Base-by-base conservation (phyloP, 805 yeast species). In the Sugiyamaella mastotermitis region DNA sequence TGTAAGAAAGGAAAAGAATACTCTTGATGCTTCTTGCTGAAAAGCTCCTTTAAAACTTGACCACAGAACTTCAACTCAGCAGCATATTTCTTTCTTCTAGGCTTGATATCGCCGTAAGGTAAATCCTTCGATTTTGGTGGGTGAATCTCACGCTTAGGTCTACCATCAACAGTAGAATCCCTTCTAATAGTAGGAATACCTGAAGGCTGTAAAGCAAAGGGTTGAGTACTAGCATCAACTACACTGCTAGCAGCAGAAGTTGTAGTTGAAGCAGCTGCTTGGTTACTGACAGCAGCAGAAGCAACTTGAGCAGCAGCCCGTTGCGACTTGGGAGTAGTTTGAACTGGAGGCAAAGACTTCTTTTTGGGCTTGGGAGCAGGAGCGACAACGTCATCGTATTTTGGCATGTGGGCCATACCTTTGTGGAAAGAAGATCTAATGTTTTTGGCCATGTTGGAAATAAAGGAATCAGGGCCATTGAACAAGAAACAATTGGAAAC, bases 81-180 rank as follows among this genome's bases (percentile, higher is more conserved):
- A 27, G 90, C 94, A 56, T 70, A 78, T 66, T 86, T 90, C 74
- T 90, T 88, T 64, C 84, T 84, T 48, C 94, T 76, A 32, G 98
- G 98, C 56, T 88, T 72, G 38, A 78, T 78, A 54, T 87, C 96
- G 17, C 63, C 60, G 54, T 85, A 86, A 3, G 95, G 94, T 60
- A 88, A 76, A 57, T 92, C 97, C 56, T 85, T 85, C 22, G 95
- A 84, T 56, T 83, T 81, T 38, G 98, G 98, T 3, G 98, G 98
- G 58, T 88, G 97, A 33, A 92, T 86, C 50, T 86, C 92, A 50
- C 98, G 76, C 62, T 90, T 90, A 26, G 97, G 97, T 49, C 98
- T 72, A 21, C 88, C 92, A 37, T 79, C 83, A 20, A 61, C 55
- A 17, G 80, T 77, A 22, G 82, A 76, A 44, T 86, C 94, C 41